A percentile compares a stretch with the other conserved stretches of the same genome.
Conservation (phyloP, 1,139 yeast species). For the Geotrichum siamense region DNA sequence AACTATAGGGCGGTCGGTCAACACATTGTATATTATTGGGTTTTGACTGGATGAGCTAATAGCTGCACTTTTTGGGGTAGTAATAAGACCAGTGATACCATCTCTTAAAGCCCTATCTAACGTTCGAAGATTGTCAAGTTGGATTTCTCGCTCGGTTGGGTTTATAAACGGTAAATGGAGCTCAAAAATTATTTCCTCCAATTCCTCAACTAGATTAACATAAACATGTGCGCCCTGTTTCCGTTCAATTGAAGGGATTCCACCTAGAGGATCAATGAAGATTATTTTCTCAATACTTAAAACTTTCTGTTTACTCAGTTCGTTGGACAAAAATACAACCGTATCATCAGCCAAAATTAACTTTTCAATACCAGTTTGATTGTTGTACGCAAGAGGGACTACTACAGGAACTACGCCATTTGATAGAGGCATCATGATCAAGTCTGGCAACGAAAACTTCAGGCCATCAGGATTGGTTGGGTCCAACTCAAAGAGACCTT, state of each 20-base stretch:
- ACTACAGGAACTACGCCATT: slow-evolving; percentile 51
- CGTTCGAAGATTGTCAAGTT: slow-evolving; percentile 47
- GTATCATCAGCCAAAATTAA: slow-evolving; percentile 37
- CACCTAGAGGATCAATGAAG: slow-evolving; percentile 74
- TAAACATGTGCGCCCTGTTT: slow-evolving; percentile 71
- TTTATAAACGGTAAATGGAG: slow-evolving; percentile 47
- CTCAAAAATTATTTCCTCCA: slow-evolving; percentile 56
- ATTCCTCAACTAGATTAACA: slow-evolving; percentile 79
- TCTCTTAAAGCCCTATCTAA: slow-evolving; percentile 46
- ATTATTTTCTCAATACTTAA: slow-evolving; percentile 71
- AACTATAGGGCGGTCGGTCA: slow-evolving; percentile 88
- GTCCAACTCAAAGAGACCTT: slow-evolving; percentile 33
- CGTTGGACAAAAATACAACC: slow-evolving; percentile 32
- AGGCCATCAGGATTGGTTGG: slow-evolving; percentile 16
- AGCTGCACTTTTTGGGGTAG: slow-evolving; percentile 44
- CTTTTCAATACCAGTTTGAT: slow-evolving; percentile 36
- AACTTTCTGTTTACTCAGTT: slow-evolving; percentile 28
- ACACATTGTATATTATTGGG: slow-evolving; percentile 79
- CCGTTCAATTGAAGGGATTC: slow-evolving; percentile 82
- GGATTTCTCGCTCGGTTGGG: slow-evolving; percentile 44
- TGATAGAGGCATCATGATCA: slow-evolving; percentile 35
- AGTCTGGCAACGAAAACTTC: slow-evolving; percentile 32
- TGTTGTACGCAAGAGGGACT: slow-evolving; percentile 50
- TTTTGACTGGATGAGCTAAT: slow-evolving; percentile 40
- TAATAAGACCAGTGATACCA: slow-evolving; percentile 46